phyloP scores from a whole-genome alignment of 2,329 filamentous ascomycete species.

The Alternaria brassicae region DNA sequence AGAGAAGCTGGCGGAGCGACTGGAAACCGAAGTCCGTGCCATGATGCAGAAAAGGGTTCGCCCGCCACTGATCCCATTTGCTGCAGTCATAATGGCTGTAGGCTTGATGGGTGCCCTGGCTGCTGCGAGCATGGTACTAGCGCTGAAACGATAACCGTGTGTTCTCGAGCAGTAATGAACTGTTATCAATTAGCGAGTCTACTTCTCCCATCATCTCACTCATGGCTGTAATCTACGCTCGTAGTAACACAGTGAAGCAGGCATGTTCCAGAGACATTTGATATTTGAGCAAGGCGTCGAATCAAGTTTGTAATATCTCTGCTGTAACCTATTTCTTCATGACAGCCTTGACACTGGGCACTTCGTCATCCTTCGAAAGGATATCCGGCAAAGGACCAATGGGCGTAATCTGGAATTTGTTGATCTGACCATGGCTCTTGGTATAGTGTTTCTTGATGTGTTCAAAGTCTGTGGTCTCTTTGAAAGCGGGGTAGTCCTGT shows the following conservation, averaged over 20 bases:
- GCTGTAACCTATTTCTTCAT: slow-evolving; percentile 2
- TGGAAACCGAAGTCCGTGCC: slow-evolving; percentile 62
- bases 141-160: background rate
- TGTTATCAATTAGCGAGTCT: background rate
- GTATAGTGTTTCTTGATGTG: slow-evolving; percentile 89
- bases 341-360: slow-evolving; percentile 61
- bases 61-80: slow-evolving; percentile 28
- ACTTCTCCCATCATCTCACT: no score
- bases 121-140: slow-evolving; percentile 26
- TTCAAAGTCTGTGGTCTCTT: slow-evolving; percentile 84
- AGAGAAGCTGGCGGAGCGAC: slow-evolving; percentile 77
- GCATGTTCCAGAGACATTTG: background rate
- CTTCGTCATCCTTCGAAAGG: slow-evolving; percentile 78
- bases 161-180: background rate
- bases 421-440: slow-evolving; percentile 70
- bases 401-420: slow-evolving; percentile 76
- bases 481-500: slow-evolving; percentile 72
- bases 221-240: background rate
- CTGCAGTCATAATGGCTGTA: slow-evolving; percentile 22
- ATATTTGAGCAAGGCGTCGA: background rate
- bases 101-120: slow-evolving; percentile 31
- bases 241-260: background rate
- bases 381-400: slow-evolving; percentile 85
- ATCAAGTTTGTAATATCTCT: background rate
- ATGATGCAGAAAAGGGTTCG: slow-evolving; percentile 34